Conservation (phyloP, 257 asterid genomes). For the Plantago ovata region DNA sequence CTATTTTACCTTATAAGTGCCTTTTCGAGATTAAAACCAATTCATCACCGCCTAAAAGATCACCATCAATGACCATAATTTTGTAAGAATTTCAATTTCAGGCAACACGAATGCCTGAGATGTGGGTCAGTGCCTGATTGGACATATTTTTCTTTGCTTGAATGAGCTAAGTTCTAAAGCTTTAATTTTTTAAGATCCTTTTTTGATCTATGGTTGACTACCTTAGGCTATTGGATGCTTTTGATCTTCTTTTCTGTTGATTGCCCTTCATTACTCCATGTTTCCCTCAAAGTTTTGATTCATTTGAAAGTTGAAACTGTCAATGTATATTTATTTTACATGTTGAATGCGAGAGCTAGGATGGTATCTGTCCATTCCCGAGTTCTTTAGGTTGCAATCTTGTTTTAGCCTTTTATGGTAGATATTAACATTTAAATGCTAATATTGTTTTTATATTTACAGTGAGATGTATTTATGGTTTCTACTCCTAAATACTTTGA, state of each 20-base stretch:
- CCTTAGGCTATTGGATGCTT: slow-evolving; percentile 5
- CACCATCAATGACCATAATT: too few relatives aligned
- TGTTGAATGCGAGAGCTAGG: background rate
- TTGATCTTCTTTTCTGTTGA: background rate
- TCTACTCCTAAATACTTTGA: slow-evolving; percentile 3
- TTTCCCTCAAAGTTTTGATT: background rate
- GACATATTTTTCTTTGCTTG: too few relatives aligned
- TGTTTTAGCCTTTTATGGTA: too few relatives aligned
- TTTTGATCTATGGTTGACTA: background rate
- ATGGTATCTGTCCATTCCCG: slow-evolving; percentile 8
- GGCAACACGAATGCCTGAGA: background rate
- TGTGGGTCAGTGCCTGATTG: background rate
- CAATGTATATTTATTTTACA: background rate
- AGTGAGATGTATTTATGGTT: background rate
- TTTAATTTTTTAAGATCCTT: too few relatives aligned
- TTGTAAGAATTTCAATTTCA: slow-evolving; percentile 3
- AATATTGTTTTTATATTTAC: background rate
- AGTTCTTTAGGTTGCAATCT: slow-evolving; percentile 7
- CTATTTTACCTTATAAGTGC: too few relatives aligned
- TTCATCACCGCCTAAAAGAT: too few relatives aligned
- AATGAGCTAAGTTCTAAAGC: too few relatives aligned
- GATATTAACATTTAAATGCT: background rate
- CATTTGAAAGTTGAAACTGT: background rate
- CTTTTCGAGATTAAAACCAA: too few relatives aligned
- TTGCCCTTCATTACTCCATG: background rate